These are phyloP conservation scores for Entomortierella chlamydospora DNA, from an alignment of 192 early-diverging fungal genomes.

Conservation along the genomic window DNA sequence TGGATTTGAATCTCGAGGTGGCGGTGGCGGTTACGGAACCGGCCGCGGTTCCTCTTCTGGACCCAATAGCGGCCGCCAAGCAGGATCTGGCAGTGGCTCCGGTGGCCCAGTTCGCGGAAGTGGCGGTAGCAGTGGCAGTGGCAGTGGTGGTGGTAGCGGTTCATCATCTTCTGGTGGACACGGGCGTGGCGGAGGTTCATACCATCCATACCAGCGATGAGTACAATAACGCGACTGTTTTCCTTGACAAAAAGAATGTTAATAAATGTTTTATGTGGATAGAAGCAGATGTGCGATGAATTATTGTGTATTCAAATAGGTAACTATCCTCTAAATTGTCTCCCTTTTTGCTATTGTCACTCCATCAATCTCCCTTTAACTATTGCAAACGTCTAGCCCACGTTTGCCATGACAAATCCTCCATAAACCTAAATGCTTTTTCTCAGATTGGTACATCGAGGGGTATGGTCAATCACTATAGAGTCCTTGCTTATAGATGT, in stretches of 20 bases:
- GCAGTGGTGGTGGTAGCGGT: neutral
- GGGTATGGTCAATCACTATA: constrained; percentile 60
- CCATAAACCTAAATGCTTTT: no score
- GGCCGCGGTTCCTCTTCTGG: constrained; percentile 8
- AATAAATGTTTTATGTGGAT: neutral
- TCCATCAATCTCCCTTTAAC: neutral
- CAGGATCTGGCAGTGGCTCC: constrained; percentile 47
- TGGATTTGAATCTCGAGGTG: constrained; percentile 26
- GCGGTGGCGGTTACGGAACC: constrained; percentile 10
- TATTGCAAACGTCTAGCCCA: neutral
- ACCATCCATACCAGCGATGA: constrained; percentile 53
- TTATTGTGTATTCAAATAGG: neutral
- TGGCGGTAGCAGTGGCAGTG: constrained; percentile 13
- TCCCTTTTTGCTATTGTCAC: neutral
- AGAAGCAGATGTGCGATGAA: no score
- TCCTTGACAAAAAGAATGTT: neutral
- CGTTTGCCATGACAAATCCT: neutral
- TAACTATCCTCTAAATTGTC: no score
- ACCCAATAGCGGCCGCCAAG: constrained; percentile 13
- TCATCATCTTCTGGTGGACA: constrained; percentile 13
- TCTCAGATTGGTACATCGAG: neutral
- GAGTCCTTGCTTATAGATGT: constrained; percentile 84
- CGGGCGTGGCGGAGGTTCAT: constrained; percentile 33
- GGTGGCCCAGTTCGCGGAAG: constrained; percentile 50
- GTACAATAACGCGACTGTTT: neutral